These are phyloP conservation scores for Ustilago vetiveriae DNA, from an alignment of 1,284 basidiomycete genomes.

Conservation along the genomic window DNA sequence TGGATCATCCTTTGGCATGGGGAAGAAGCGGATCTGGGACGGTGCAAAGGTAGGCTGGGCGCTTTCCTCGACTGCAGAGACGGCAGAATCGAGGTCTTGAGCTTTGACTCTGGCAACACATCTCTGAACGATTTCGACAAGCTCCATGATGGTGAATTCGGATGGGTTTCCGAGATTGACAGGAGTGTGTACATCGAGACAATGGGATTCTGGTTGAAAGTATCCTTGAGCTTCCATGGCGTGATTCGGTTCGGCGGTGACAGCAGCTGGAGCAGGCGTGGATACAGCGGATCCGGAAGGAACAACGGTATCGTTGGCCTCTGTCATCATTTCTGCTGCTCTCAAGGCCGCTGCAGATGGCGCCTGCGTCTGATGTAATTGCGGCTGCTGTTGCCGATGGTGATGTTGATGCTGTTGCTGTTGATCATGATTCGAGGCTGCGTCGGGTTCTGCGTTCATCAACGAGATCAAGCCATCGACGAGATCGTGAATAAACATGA, in stretches of 20 bases:
- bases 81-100: constrained; percentile 8
- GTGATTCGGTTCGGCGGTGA: not conserved
- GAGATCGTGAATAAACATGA: constrained; percentile 75
- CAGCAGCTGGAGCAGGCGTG: constrained; percentile 5
- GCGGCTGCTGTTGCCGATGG: constrained; percentile 64
- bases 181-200: constrained; percentile 67
- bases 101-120: constrained; percentile 50
- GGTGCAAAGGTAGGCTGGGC: not conserved
- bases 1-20: constrained; percentile 78
- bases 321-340: constrained; percentile 29
- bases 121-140: constrained; percentile 62
- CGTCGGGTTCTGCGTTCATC: constrained; percentile 58
- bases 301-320: constrained; percentile 32
- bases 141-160: constrained; percentile 84
- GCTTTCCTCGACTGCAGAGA: constrained; percentile 66
- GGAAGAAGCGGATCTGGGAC: constrained; percentile 59
- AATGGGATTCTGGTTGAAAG: constrained; percentile 14
- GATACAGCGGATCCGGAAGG: constrained; percentile 15
- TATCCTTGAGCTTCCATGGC: not conserved
- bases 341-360: constrained; percentile 63
- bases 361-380: not conserved
- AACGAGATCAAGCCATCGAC: constrained; percentile 69
- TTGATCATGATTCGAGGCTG: too few relatives aligned
- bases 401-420: too few relatives aligned
- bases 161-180: constrained; percentile 94